Evolutionary conservation across 306 rosid species (phyloP).

Genomic region (Ceratonia siliqua): DNA sequence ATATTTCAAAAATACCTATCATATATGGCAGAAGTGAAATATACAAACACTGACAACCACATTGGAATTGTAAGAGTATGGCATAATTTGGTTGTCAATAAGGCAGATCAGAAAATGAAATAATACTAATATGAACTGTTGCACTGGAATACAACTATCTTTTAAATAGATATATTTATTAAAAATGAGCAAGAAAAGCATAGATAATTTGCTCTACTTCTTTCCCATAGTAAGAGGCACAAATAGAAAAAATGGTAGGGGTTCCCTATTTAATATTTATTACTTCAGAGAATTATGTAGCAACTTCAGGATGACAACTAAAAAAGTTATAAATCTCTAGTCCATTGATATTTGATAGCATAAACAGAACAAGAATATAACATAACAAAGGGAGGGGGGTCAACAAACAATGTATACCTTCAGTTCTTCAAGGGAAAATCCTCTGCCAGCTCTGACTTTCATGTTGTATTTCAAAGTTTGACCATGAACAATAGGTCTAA

Average conservation of each 20-base stretch:
- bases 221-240: background rate
- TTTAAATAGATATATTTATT: background rate
- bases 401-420: constrained; percentile 41
- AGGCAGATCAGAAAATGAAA: background rate
- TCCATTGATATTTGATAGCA: background rate
- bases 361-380: background rate
- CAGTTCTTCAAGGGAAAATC: constrained; percentile 64
- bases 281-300: background rate
- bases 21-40: too few relatives aligned
- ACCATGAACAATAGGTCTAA: constrained; percentile 68
- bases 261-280: background rate
- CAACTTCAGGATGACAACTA: background rate
- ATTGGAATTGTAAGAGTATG: background rate
- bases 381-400: background rate
- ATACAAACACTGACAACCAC: too few relatives aligned
- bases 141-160: background rate
- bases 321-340: background rate
- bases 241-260: background rate
- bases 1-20: too few relatives aligned
- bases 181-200: background rate
- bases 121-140: background rate
- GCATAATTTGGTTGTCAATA: background rate
- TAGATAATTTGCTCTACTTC: background rate
- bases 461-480: constrained; percentile 69
- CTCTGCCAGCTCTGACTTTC: constrained; percentile 73